Evolutionary conservation across 192 early-diverging fungal species (phyloP), one percentile per base, ranked within the genome.

Genomic region (Spinellus fusiger): DNA sequence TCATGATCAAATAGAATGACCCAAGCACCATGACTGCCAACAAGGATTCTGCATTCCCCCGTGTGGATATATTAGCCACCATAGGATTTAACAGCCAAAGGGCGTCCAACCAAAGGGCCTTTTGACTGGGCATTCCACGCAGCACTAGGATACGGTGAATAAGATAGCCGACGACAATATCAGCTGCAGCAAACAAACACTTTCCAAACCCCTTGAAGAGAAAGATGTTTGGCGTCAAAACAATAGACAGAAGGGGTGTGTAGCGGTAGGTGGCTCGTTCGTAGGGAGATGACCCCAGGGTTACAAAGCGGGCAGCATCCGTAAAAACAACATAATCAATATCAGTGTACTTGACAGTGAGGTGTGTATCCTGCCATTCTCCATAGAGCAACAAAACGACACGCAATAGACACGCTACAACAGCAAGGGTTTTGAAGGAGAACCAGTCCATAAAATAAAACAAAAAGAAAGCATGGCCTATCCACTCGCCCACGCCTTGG

Each of bases 291-390:
- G 61, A 51, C 7, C 89, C 90, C 5, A 73, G 47, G 40, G 82
- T 77, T 25, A 97, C 85, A 66, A 82, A 87, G 33, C 81, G 74
- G 5, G 97, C 90, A 1, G 94, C 97, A 70, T 99, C 97, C 31
- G 90, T 89, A 59, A 98, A 98, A 34, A 99, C 97, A 25, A 80
- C 74, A 75, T 99, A 99, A 75, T 99, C 97, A 56, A 99, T 88
- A 62, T 99, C 97, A 2, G 97, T 99, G 71, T 94, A 99, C 56
- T 96, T 96, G n/a, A 99, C 90, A 22, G 86, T 80, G 54, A 91
- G 82, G 48, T 92, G 73, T 4, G 78, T 76, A 65, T 99, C 96
- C 67, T 97, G 94, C 82, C 84, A 89, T 56, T 89, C 78, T 5
- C 94, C 93, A 69, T 95, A 98, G 10, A 86, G 47, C 22, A 93